Percentiles rank a stretch among this genome's conserved stretches.
Evolutionary conservation across 805 yeast genomes (phyloP).

Genomic region (Lipomyces chichibuensis): DNA sequence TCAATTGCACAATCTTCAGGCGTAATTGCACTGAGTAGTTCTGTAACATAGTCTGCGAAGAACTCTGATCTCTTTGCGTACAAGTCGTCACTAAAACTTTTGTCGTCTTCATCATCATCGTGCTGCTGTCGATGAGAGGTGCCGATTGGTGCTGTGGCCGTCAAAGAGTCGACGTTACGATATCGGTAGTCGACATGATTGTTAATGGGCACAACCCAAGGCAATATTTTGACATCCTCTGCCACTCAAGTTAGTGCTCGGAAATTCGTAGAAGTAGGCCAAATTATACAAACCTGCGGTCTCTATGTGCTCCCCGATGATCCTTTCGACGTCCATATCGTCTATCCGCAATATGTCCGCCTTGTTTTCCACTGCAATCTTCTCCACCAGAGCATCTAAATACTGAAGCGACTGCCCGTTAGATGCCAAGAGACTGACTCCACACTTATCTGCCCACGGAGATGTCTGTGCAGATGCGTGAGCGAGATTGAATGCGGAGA

Average conservation of each 20-base stretch:
- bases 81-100: not conserved
- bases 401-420: slow-evolving; percentile 31
- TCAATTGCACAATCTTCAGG: not conserved
- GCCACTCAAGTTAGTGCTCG: not conserved
- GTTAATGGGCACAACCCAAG: not conserved
- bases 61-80: not conserved
- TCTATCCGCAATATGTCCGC: slow-evolving; percentile 28
- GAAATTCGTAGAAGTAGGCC: not conserved
- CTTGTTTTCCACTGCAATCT: slow-evolving; percentile 18
- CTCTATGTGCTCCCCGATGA: slow-evolving; percentile 20
- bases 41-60: not conserved
- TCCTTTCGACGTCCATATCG: slow-evolving; percentile 23
- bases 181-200: not conserved
- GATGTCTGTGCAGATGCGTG: slow-evolving; percentile 1
- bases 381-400: slow-evolving; percentile 26
- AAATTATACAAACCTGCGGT: not conserved
- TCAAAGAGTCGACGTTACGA: not conserved
- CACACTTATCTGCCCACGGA: slow-evolving; percentile 23
- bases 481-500: slow-evolving; percentile 14
- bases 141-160: not conserved
- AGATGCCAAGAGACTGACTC: slow-evolving; percentile 19
- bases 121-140: not conserved
- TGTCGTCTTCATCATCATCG: not conserved
- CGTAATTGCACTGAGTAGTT: not conserved
- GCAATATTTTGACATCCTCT: not conserved